These are phyloP conservation scores for Ambrosiella cleistominuta DNA, from an alignment of 2,329 filamentous ascomycete genomes.

Conservation along the genomic window DNA sequence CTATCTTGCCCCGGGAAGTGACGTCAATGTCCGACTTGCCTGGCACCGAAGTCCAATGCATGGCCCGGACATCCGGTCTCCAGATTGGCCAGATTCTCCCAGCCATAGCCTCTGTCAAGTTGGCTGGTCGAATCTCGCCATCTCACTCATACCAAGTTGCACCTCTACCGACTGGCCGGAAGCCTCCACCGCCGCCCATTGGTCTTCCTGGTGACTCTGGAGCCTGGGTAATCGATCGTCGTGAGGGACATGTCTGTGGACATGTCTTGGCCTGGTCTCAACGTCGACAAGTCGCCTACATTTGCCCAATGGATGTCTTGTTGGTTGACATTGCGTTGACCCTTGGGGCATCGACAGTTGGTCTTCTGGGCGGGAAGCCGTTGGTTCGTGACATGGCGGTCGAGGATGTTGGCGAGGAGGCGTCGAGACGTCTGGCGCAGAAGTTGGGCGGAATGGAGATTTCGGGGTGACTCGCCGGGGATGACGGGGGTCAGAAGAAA, in stretches of 20 bases:
- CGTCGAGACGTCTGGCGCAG: conserved; percentile 4
- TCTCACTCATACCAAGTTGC: conserved; percentile 49
- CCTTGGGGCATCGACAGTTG: conserved; percentile 51
- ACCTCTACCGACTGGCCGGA: conserved; percentile 12
- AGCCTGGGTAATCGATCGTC: conserved; percentile 77
- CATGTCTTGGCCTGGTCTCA: conserved; percentile 81
- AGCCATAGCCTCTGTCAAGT: conserved; percentile 67
- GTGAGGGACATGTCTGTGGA: conserved; percentile 63
- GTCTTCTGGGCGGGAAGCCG: conserved; percentile 44
- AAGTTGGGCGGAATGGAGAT: not conserved
- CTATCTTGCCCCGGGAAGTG: conserved; percentile 38
- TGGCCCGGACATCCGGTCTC: conserved; percentile 71
- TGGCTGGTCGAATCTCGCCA: conserved; percentile 67
- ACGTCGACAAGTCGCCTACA: conserved; percentile 68
- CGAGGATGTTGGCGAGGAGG: not conserved
- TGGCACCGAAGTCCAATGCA: conserved; percentile 67
- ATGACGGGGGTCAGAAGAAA: not conserved
- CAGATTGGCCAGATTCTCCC: conserved; percentile 63
- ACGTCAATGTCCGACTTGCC: conserved; percentile 45
- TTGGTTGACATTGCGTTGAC: conserved; percentile 71
- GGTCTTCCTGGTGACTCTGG: conserved; percentile 77
- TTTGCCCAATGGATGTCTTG: conserved; percentile 86
- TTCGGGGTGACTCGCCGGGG: not conserved
- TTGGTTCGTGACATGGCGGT: conserved; percentile 20
- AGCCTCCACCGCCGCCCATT: conserved; percentile 22